These are phyloP conservation scores for Chlorella sp. DNA, from an alignment of 139 green algal species.

Conservation along the genomic window DNA sequence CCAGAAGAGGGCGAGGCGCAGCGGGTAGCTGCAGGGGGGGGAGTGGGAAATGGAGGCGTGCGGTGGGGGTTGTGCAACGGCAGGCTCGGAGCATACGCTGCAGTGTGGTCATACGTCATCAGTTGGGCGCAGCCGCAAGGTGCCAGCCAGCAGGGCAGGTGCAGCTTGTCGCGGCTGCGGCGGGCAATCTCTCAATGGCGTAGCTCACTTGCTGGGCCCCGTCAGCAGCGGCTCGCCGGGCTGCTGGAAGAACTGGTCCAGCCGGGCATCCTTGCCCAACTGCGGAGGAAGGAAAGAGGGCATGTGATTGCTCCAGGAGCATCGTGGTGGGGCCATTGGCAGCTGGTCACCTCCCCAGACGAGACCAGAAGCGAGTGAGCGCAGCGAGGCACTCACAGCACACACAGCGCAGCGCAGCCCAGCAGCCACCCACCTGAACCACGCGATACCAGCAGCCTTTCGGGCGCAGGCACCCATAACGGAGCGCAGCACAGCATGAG, in stretches of 20 bases:
- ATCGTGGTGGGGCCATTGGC: too few relatives aligned
- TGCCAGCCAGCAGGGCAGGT: not conserved
- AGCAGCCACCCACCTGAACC: not conserved
- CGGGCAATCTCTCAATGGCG: not conserved
- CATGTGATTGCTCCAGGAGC: not conserved
- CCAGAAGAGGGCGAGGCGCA: slow-evolving; percentile 51
- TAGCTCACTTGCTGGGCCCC: slow-evolving; percentile 33
- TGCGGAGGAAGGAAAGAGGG: not conserved
- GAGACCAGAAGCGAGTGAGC: too few relatives aligned
- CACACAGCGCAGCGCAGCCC: not conserved
- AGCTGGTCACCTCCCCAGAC: too few relatives aligned
- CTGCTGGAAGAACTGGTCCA: slow-evolving; percentile 50
- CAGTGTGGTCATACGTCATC: too few relatives aligned
- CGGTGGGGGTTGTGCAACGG: too few relatives aligned
- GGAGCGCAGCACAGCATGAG: not conserved
- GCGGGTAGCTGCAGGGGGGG: slow-evolving; percentile 37
- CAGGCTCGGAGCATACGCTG: too few relatives aligned
- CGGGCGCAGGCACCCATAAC: too few relatives aligned
- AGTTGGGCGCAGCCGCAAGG: too few relatives aligned
- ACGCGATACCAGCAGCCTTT: too few relatives aligned
- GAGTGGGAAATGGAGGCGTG: too few relatives aligned
- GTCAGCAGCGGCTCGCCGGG: slow-evolving; percentile 39
- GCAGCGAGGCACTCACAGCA: not conserved
- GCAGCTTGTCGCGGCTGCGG: too few relatives aligned
- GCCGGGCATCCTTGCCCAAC: slow-evolving; percentile 44